phyloP scores from a whole-genome alignment of 2,329 filamentous ascomycete species.

The Corinectria fuckeliana region DNA sequence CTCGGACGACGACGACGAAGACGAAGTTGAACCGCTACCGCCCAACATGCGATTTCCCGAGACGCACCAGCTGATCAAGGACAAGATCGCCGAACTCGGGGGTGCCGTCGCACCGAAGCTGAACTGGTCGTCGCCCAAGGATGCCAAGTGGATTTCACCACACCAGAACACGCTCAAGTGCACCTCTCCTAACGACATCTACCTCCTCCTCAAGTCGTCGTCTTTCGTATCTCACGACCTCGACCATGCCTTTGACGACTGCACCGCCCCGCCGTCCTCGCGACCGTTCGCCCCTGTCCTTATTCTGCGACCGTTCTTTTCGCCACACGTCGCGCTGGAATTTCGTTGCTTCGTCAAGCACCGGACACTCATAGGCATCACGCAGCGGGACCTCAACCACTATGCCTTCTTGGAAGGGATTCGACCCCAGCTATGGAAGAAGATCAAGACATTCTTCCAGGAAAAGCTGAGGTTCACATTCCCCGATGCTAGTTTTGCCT shows the following conservation, averaged over 20 bases:
- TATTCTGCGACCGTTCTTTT: conserved; percentile 86
- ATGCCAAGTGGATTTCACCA: conserved; percentile 89
- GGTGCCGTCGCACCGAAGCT: conserved; percentile 90
- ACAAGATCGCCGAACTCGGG: conserved; percentile 79
- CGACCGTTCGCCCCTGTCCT: conserved; percentile 74
- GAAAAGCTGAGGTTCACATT: conserved; percentile 77
- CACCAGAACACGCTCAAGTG: conserved; percentile 92
- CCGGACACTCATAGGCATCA: conserved; percentile 79
- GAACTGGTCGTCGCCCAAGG: conserved; percentile 97
- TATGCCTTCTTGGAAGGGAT: conserved; percentile 79
- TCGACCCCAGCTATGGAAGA: conserved; percentile 68
- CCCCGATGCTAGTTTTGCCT: conserved; percentile 82
- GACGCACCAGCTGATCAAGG: conserved; percentile 77
- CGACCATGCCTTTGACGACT: conserved; percentile 87
- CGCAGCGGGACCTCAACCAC: conserved; percentile 88
- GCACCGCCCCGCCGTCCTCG: conserved; percentile 48
- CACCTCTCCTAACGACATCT: conserved; percentile 86
- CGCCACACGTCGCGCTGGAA: conserved; percentile 87
- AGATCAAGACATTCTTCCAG: conserved; percentile 79
- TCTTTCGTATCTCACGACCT: conserved; percentile 95
- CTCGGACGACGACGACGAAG: conserved; percentile 56
- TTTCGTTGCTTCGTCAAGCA: conserved; percentile 95
- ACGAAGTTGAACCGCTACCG: conserved; percentile 45
- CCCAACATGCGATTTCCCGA: conserved; percentile 69
- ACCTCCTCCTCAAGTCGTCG: conserved; percentile 90